phyloP scores from a whole-genome alignment of 495 filamentous ascomycete genomes.

The Antarctomyces pellizariae region DNA sequence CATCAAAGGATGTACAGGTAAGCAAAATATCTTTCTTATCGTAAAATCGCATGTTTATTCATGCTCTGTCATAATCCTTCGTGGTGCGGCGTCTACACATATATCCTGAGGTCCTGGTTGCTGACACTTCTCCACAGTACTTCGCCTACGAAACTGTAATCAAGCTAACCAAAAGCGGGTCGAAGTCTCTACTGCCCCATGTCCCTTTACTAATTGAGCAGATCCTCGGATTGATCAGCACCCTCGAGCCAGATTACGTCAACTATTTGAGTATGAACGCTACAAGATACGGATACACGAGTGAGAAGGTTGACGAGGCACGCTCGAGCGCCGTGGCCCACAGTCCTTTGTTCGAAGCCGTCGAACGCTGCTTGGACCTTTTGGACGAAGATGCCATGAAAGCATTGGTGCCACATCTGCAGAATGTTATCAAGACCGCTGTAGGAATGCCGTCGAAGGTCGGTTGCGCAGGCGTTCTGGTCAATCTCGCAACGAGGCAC shows the following conservation, averaged over 20 bases:
- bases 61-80: too few relatives aligned
- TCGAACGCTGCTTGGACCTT: conserved; percentile 73
- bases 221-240: conserved; percentile 57
- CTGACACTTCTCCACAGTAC: too few relatives aligned
- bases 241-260: conserved; percentile 62
- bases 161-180: conserved; percentile 70
- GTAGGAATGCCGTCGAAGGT: conserved; percentile 85
- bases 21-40: too few relatives aligned
- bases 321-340: conserved; percentile 53
- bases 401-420: conserved; percentile 42
- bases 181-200: conserved; percentile 48
- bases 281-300: conserved; percentile 58
- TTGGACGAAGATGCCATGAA: conserved; percentile 54
- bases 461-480: conserved; percentile 64
- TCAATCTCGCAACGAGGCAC: conserved; percentile 64
- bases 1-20: conserved; percentile 59
- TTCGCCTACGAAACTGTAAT: conserved; percentile 55
- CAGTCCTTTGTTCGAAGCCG: conserved; percentile 84
- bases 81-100: too few relatives aligned
- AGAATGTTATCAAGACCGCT: conserved; percentile 58
- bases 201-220: conserved; percentile 62
- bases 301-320: conserved; percentile 69
- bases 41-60: too few relatives aligned
- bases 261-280: conserved; percentile 87
- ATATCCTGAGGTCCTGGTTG: too few relatives aligned